These are phyloP conservation scores for Candida insectalens DNA, from an alignment of 805 yeast genomes.

Conservation along the genomic window DNA sequence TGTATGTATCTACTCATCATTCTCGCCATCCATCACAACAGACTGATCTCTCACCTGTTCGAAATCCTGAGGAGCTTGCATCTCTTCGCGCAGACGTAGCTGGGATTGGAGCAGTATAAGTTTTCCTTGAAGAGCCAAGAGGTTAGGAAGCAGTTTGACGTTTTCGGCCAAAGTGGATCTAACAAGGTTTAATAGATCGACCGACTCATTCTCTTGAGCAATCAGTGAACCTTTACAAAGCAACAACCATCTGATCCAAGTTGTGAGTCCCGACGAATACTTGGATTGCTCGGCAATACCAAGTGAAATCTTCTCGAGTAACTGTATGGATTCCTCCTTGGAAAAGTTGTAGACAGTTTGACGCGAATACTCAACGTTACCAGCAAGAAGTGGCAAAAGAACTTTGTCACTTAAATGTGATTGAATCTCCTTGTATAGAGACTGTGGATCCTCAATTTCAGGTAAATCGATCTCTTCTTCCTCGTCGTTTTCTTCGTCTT, in stretches of 20 bases:
- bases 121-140: conserved; percentile 80
- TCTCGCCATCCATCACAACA: conserved; percentile 22
- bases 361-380: conserved; percentile 34
- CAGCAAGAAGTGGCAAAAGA: conserved; percentile 23
- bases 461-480: conserved; percentile 15
- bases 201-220: conserved; percentile 39
- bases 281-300: conserved; percentile 31
- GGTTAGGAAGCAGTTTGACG: conserved; percentile 49
- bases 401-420: conserved; percentile 1
- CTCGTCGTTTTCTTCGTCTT: conserved; percentile 10
- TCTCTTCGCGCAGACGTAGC: conserved; percentile 53
- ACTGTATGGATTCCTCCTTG: conserved; percentile 28
- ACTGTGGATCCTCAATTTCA: conserved; percentile 17
- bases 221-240: conserved; percentile 61
- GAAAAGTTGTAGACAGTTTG: conserved; percentile 46
- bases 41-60: conserved; percentile 7
- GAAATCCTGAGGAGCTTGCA: conserved; percentile 22
- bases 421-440: conserved; percentile 3
- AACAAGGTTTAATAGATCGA: conserved; percentile 45
- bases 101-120: conserved; percentile 71
- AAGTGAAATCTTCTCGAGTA: conserved; percentile 39
- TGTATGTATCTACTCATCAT: conserved; percentile 9
- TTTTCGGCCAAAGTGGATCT: conserved; percentile 48
- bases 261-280: conserved; percentile 4
- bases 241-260: conserved; percentile 80